A percentile compares a stretch with the other conserved stretches of the same genome.
These are phyloP conservation scores for Stenogyne calaminthoides DNA, from an alignment of 305 asterid species.

Conservation along the genomic window DNA sequence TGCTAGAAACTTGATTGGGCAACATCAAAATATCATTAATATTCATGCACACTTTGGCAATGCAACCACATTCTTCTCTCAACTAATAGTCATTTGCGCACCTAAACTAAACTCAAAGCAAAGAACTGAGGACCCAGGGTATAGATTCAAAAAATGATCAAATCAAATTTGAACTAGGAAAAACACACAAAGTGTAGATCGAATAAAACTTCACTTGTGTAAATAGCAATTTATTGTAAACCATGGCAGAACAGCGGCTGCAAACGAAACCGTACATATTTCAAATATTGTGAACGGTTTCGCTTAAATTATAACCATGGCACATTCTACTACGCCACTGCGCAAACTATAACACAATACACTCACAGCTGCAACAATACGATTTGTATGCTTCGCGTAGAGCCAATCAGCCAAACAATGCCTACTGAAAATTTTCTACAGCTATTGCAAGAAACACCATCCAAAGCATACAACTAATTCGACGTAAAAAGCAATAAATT, in stretches of 20 bases:
- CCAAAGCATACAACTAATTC: neutral
- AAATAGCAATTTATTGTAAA: neutral
- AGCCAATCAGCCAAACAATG: slow-evolving; percentile 7
- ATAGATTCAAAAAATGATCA: neutral
- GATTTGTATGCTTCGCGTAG: neutral
- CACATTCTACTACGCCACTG: neutral
- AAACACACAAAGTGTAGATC: neutral
- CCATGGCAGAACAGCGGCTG: neutral
- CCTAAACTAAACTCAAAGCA: neutral
- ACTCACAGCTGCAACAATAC: neutral
- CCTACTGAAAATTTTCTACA: slow-evolving; percentile 1
- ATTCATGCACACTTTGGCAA: neutral
- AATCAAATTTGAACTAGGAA: neutral
- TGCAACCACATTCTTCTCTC: neutral
- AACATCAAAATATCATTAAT: neutral
- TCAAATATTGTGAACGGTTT: neutral
- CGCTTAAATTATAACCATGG: neutral
- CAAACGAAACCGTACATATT: neutral
- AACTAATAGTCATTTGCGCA: neutral
- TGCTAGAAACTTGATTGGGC: neutral
- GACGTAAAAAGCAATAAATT: neutral
- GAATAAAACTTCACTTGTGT: neutral
- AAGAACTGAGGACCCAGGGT: neutral
- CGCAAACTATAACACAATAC: neutral
- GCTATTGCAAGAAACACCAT: slow-evolving; percentile 1